Base-by-base conservation (phyloP, 768 basidiomycete species). In the Pseudohyphozyma bogoriensis region DNA sequence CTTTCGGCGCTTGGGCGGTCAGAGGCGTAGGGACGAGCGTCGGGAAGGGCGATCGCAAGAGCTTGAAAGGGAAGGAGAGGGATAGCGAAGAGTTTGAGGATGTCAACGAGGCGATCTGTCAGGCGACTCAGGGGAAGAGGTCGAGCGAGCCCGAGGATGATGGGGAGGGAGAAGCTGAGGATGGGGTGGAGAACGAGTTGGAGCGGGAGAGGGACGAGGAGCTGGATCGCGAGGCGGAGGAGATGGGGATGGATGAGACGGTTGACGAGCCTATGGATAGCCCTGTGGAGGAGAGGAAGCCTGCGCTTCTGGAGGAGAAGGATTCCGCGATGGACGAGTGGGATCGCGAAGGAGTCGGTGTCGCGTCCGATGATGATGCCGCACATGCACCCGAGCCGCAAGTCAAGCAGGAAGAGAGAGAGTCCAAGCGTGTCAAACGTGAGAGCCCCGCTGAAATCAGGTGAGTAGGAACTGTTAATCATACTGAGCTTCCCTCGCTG, bases 1-100 rank as follows among this genome's bases (percentile, higher is more conserved):
- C 56, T n/a, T 70, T 62, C 50, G 62, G 64, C 22, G 64, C 59
- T 1, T 71, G 70, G 70, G 70, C 62, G 7, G 63, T 69, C 29
- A 53, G 51, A 32, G 70, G 68, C 1, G 24, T 68, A 24, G 13
- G 26, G 12, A 26, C 36, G 24, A 12, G 24, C 51, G 18, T 50
- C 47, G 16, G 16, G 22, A 32, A 18, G 29, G 3, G 2, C 16
- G n/a, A n/a, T n/a, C n/a, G n/a, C n/a, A 50, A 29, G 47, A 50
- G 16, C 3, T 24, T 31, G 13, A 31, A 52, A 13, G 44, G 42
- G 1, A 6, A 29, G 33, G 33, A 28, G 47, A 40, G n/a, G 16
- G 46, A n/a, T 47, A 13, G 13, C 40, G 40, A 44, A 10, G 60
- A 45, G 28, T 36, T 40, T 22, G 54, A 55, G 10, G 46, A 40